Percentiles rank a stretch among this genome's conserved stretches.
phyloP scores from a whole-genome alignment of 2,329 filamentous ascomycete genomes.

The Endocalyx cinctus region DNA sequence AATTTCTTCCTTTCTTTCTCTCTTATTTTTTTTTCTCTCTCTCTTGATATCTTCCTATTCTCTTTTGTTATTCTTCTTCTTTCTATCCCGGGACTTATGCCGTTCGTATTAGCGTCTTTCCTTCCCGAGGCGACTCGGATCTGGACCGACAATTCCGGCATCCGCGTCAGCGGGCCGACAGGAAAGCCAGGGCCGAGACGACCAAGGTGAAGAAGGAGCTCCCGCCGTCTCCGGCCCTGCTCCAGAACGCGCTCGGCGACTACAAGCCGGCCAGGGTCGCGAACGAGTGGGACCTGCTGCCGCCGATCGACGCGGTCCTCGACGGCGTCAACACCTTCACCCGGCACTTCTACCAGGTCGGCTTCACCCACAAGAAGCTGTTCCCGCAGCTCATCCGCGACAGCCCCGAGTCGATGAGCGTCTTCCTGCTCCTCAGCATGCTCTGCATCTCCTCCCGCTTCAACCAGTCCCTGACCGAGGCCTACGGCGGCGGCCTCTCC shows the following conservation, averaged over 20 bases:
- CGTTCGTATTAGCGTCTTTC: slow-evolving; percentile 39
- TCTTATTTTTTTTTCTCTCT: neutral
- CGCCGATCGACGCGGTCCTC: slow-evolving; percentile 44
- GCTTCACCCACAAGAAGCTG: slow-evolving; percentile 51
- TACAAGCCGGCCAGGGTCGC: slow-evolving; percentile 31
- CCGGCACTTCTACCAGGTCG: slow-evolving; percentile 53
- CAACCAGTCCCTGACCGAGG: slow-evolving; percentile 42
- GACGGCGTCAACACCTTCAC: slow-evolving; percentile 51
- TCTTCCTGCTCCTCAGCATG: slow-evolving; percentile 51
- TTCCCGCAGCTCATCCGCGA: slow-evolving; percentile 44
- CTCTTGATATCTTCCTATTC: neutral
- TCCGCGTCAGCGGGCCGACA: slow-evolving; percentile 46
- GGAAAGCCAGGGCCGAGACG: slow-evolving; percentile 29
- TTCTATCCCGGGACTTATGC: slow-evolving; percentile 3
- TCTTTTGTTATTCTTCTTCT: slow-evolving; percentile 4
- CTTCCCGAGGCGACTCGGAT: slow-evolving; percentile 48
- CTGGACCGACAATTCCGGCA: slow-evolving; percentile 53
- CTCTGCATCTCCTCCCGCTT: slow-evolving; percentile 54
- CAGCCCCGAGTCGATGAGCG: slow-evolving; percentile 43
- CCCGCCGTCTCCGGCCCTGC: slow-evolving; percentile 12
- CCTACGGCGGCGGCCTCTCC: slow-evolving; percentile 46
- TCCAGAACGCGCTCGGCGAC: slow-evolving; percentile 17
- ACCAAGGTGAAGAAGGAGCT: slow-evolving; percentile 24
- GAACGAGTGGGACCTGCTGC: slow-evolving; percentile 46
- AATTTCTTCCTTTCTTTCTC: slow-evolving; percentile 12